phyloP scores from a whole-genome alignment of 2,329 filamentous ascomycete genomes.

The Cladosporium sp. region DNA sequence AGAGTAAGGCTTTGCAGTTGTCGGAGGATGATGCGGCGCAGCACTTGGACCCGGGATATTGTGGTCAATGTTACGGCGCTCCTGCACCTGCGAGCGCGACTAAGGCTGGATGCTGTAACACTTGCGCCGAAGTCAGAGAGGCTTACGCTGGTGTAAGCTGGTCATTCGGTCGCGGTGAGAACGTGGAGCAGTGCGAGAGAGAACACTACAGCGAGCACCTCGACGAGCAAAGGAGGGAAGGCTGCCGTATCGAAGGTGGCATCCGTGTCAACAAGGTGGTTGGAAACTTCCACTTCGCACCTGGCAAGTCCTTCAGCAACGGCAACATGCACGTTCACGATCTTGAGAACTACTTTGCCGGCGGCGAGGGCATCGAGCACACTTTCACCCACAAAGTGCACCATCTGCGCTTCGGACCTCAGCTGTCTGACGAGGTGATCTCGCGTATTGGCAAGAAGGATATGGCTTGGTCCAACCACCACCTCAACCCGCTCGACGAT shows the following conservation, averaged over 20 bases:
- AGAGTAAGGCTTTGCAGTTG: slow-evolving; percentile 68
- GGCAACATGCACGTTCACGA: slow-evolving; percentile 98
- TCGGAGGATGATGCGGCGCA: slow-evolving; percentile 68
- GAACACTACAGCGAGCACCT: slow-evolving; percentile 92
- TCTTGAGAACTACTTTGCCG: slow-evolving; percentile 89
- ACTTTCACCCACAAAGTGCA: slow-evolving; percentile 90
- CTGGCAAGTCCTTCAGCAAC: slow-evolving; percentile 92
- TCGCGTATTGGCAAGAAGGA: slow-evolving; percentile 60
- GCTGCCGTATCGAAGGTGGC: slow-evolving; percentile 88
- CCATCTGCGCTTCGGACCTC: slow-evolving; percentile 86
- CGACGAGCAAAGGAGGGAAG: slow-evolving; percentile 84
- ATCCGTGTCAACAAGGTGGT: slow-evolving; percentile 98
- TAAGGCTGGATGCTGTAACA: slow-evolving; percentile 94
- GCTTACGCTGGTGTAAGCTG: slow-evolving; percentile 87
- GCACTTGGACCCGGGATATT: slow-evolving; percentile 90
- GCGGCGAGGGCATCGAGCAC: slow-evolving; percentile 67
- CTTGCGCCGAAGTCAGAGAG: slow-evolving; percentile 93
- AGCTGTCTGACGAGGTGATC: slow-evolving; percentile 75
- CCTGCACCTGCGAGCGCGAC: slow-evolving; percentile 67
- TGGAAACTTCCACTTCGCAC: slow-evolving; percentile 97
- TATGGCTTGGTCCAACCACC: slow-evolving; percentile 79
- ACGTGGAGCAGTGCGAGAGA: slow-evolving; percentile 90
- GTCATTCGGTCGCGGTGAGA: slow-evolving; percentile 91
- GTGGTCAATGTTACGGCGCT: slow-evolving; percentile 90
- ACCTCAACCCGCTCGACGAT: slow-evolving; percentile 86